A percentile compares a stretch with the other conserved stretches of the same genome.
Conservation (phyloP, 148 eudicot genomes). For the Persicaria tinctoria region DNA sequence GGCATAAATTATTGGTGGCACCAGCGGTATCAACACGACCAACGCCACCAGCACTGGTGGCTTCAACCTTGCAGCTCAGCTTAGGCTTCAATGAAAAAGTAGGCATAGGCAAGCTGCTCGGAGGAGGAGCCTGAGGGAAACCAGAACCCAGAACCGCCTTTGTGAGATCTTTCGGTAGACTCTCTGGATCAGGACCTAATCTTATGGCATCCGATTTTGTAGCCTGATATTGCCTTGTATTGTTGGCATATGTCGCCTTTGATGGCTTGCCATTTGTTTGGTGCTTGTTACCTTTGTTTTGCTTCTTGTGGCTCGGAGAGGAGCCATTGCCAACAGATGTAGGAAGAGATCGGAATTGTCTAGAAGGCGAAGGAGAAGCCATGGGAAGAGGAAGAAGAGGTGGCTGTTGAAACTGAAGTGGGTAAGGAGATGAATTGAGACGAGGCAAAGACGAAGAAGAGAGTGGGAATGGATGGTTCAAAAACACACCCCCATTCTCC, state of each 20-base stretch:
- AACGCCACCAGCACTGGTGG: conserved; percentile 14
- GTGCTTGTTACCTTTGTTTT: conserved; percentile 9
- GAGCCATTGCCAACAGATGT: conserved; percentile 15
- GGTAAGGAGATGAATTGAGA: conserved; percentile 1
- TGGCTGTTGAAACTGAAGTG: conserved; percentile 22
- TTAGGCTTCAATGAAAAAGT: conserved; percentile 54
- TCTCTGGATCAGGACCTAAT: conserved; percentile 32
- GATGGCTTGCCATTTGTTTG: not conserved
- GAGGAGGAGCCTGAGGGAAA: conserved; percentile 56
- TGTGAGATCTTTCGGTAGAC: conserved; percentile 16
- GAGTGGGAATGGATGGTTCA: conserved; percentile 20
- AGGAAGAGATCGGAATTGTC: conserved; percentile 24
- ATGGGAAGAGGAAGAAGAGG: conserved; percentile 44
- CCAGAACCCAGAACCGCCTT: conserved; percentile 16
- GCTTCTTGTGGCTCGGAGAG: conserved; percentile 17
- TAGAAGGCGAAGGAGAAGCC: not conserved
- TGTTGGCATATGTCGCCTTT: no score
- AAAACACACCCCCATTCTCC: conserved; percentile 23
- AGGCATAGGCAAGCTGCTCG: conserved; percentile 85
- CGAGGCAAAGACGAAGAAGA: conserved; percentile 17
- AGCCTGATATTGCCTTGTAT: not conserved
- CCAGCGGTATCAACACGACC: conserved; percentile 24
- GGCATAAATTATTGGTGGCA: conserved; percentile 47
- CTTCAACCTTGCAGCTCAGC: conserved; percentile 44
- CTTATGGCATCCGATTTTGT: not conserved